Evolutionary conservation across 1,139 yeast genomes (phyloP).

Genomic region (Pichia sp.): DNA sequence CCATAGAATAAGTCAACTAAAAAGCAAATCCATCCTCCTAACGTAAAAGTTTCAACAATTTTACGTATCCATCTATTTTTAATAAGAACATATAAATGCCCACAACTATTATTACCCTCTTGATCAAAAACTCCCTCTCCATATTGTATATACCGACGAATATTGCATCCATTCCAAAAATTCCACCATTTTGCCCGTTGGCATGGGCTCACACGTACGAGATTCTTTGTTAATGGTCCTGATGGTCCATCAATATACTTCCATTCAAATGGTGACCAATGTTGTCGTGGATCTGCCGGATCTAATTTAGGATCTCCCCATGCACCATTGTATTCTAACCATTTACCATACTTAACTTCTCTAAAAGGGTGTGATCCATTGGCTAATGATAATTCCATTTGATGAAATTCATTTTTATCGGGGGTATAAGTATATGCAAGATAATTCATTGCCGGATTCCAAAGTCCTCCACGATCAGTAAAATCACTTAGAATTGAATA

Average conservation of each 20-base stretch:
- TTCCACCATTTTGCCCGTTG: slow-evolving; percentile 79
- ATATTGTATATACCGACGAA: slow-evolving; percentile 65
- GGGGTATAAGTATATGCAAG: slow-evolving; percentile 79
- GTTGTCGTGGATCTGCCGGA: slow-evolving; percentile 68
- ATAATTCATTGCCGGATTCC: slow-evolving; percentile 86
- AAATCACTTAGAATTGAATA: slow-evolving; percentile 86
- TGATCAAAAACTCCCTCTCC: slow-evolving; percentile 80
- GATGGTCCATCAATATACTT: slow-evolving; percentile 85
- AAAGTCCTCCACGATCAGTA: slow-evolving; percentile 88
- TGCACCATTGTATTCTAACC: slow-evolving; percentile 75
- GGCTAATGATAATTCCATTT: slow-evolving; percentile 34
- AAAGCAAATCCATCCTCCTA: slow-evolving; percentile 68
- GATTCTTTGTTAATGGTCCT: slow-evolving; percentile 80
- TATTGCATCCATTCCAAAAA: slow-evolving; percentile 69
- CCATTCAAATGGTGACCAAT: slow-evolving; percentile 77
- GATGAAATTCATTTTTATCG: slow-evolving; percentile 5
- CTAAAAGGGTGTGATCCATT: slow-evolving; percentile 45
- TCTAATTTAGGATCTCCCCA: slow-evolving; percentile 86
- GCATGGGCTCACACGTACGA: slow-evolving; percentile 65
- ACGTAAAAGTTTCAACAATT: slow-evolving; percentile 46
- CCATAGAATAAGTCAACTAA: slow-evolving; percentile 55
- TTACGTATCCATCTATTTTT: slow-evolving; percentile 41
- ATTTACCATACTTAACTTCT: slow-evolving; percentile 61
- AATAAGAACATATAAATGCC: slow-evolving; percentile 48
- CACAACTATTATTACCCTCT: slow-evolving; percentile 63